Conservation (phyloP, 1,139 yeast genomes). For the Ashbya aceris region DNA sequence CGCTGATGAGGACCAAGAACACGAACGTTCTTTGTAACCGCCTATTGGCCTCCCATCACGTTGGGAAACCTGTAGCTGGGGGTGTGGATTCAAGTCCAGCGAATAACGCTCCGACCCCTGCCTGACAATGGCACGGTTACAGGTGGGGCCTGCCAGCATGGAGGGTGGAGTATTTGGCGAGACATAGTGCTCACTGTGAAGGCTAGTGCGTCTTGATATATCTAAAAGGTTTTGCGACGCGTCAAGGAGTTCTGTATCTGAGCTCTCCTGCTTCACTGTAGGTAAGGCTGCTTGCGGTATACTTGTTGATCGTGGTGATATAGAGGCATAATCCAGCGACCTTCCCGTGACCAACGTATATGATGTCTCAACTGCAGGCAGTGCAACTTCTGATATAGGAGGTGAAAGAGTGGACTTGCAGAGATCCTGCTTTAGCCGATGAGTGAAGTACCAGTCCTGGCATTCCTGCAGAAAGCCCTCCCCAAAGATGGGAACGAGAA, state of each 20-base stretch:
- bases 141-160: background rate
- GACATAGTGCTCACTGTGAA: background rate
- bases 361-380: too few species aligned
- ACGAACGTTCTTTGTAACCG: background rate
- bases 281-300: background rate
- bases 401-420: too few species aligned
- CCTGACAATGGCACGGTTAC: too few species aligned
- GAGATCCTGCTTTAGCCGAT: background rate
- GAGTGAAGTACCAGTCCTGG: conserved; percentile 15
- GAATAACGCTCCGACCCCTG: background rate
- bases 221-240: conserved; percentile 13
- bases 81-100: background rate
- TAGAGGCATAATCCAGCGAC: background rate
- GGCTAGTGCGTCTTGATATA: conserved; percentile 10
- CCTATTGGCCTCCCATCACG: background rate
- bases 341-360: background rate
- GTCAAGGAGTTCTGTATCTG: conserved; percentile 11
- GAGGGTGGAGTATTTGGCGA: conserved; percentile 1
- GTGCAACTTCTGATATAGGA: too few species aligned
- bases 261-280: conserved; percentile 3
- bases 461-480: conserved; percentile 61
- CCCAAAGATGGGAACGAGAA: conserved; percentile 77
- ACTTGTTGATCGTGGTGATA: conserved; percentile 4
- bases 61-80: background rate
- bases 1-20: background rate